Base-by-base conservation (phyloP, 371 early-diverging fungal species). In the Mucor indicus region DNA sequence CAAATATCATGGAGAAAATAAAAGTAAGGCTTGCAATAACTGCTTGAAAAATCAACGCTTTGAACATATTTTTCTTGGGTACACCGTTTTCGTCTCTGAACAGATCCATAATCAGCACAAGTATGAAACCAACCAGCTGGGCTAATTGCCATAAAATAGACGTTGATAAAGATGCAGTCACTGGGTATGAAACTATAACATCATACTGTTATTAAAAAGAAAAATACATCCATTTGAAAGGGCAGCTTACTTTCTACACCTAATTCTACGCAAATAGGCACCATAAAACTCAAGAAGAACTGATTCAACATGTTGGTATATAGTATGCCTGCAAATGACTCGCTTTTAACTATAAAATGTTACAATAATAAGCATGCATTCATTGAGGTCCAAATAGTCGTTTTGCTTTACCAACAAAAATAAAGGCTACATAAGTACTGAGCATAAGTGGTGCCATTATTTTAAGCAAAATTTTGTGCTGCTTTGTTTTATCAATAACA, bases 401-500 rank as follows among this genome's bases (percentile, higher is more conserved):
- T 16, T 15, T 23, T 38, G 29, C 38, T 62, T 54, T 62, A 69
- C 74, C 60, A 38, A 76, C 69, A 55, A 81, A 81, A 25, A 71
- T 53, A 53, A 76, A 62, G 12, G 75, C 62, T 10, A 81, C 45
- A 56, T 79, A 79, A 13, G 76, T 62, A 22, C 72, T 49, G 2
- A 74, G 74, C 47, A 76, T 71, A 7, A 81, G 37, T 2, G 79
- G 79, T 5, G 79, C 60, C 62, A 76, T 68, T 15, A 67, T 30
- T 46, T 77, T 77, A 24, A 74, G 37, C 16, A 77, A 37, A 2
- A 67, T 37, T 41, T 67, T 72, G 49, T 76, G 79, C 35, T 70
- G 72, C 47, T 79, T 79, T 24, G 75, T 79, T 27, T 60, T 60
- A 54, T 82, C 82, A 31, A 81, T 56, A 35, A 77, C 54, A 10